A percentile compares a stretch with the other conserved stretches of the same genome.
Evolutionary conservation across 2,329 filamentous ascomycete species (phyloP).

Genomic region (Ophiostoma quercus): DNA sequence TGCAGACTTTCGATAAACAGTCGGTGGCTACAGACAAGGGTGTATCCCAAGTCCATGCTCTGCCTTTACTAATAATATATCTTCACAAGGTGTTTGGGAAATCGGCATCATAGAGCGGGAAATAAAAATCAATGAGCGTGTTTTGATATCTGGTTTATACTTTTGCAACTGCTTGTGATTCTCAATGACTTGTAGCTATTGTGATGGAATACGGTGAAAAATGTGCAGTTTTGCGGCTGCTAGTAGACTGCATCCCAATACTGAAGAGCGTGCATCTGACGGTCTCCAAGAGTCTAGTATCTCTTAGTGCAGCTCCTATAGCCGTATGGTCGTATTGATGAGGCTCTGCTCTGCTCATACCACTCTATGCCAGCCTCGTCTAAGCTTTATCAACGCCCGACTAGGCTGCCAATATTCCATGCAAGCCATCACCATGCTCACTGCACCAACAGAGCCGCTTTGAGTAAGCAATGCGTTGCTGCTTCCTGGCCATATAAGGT

Average conservation of each 20-base stretch:
- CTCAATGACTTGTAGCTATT: too few relatives aligned
- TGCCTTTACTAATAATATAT: slow-evolving; percentile 9
- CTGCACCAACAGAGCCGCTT: neutral
- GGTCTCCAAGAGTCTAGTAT: too few relatives aligned
- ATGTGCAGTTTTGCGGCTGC: too few relatives aligned
- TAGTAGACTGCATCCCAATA: too few relatives aligned
- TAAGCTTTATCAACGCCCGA: neutral
- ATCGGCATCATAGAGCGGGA: slow-evolving; percentile 10
- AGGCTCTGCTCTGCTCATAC: neutral
- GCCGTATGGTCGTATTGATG: too few relatives aligned
- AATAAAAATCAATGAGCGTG: slow-evolving; percentile 7
- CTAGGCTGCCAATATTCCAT: neutral
- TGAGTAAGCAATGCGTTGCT: neutral
- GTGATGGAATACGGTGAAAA: too few relatives aligned
- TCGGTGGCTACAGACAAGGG: neutral
- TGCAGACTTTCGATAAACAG: neutral
- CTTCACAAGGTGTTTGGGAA: slow-evolving; percentile 11
- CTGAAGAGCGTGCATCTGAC: too few relatives aligned
- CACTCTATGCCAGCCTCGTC: neutral
- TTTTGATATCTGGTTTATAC: neutral
- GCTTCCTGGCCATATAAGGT: too few relatives aligned
- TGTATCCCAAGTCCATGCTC: neutral
- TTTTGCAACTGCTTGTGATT: neutral
- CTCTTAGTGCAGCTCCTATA: too few relatives aligned
- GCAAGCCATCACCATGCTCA: neutral